Evolutionary conservation across 257 asterid genomes (phyloP), one percentile per base, ranked within the genome.

Genomic region (Sherardia arvensis): DNA sequence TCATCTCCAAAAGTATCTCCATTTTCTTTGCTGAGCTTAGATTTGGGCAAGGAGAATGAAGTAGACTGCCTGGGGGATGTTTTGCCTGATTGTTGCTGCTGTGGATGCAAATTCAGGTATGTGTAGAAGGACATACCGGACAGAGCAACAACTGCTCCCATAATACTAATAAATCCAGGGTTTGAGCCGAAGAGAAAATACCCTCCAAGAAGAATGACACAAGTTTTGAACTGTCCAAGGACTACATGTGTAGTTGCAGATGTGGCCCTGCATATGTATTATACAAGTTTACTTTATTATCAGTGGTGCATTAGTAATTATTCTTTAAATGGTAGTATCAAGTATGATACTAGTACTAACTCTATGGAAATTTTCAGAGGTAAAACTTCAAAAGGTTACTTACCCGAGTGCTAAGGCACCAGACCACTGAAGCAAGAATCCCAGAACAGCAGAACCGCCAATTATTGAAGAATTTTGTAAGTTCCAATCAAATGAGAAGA

Each of bases 381-480:
- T 29, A 12, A 61, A 38, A 47, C 18, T 4, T 15, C 15, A 49
- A 56, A 54, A 66, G 67, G 29, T 45, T 33, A 71, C 85, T 25
- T 76, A 89, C 99, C 99, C 97, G 17, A 92, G 96, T 70, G 99
- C 99, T 56, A 92, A 83, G 70, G 99, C 99, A 68, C 99, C 97
- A 7, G 99, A 92, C 96, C 97, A 89, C 68, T 92, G 97, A 73
- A 92, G 99, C 84, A 92, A 80, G 85, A 92, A 92, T 34, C 97
- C 99, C 18, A 92, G 93, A 72, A 92, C 65, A 43, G 99, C 99
- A 0, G 99, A 89, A 56, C 78, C 85, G 53, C 88, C 85, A 64
- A 92, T 87, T 38, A 64, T 78, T 34, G 87, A 53, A 58, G 83
- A 77, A 74, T 85, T 92, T 61, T 77, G 73, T 26, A 69, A 47